Evolutionary conservation across 768 basidiomycete species (phyloP).

Genomic region (Amanita exitialis): DNA sequence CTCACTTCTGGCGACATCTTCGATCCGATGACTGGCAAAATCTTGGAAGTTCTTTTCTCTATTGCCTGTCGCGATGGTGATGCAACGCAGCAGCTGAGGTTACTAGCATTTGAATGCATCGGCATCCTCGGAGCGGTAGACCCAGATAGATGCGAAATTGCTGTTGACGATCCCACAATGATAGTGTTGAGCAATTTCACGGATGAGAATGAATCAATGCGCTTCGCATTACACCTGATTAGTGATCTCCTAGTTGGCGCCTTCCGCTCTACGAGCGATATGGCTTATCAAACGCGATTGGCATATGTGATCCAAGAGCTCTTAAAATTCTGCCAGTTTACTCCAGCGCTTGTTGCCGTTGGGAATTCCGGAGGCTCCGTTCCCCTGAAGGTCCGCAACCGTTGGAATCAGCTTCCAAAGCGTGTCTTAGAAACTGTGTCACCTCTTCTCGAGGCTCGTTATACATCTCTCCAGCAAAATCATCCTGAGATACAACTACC

Average conservation of each 20-base stretch:
- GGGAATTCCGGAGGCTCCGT: conserved; percentile 35
- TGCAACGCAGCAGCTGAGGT: conserved; percentile 51
- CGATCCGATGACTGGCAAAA: conserved; percentile 59
- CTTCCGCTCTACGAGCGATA: conserved; percentile 90
- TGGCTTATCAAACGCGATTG: conserved; percentile 80
- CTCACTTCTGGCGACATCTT: conserved; percentile 83
- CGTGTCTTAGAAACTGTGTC: conserved; percentile 80
- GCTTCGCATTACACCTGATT: conserved; percentile 83
- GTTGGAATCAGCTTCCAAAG: conserved; percentile 76
- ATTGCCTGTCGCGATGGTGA: conserved; percentile 77
- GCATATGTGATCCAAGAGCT: conserved; percentile 92
- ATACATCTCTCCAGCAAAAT: conserved; percentile 37
- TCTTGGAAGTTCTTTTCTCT: conserved; percentile 56
- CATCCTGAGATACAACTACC: conserved; percentile 44
- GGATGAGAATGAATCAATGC: conserved; percentile 64
- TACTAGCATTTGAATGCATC: conserved; percentile 81
- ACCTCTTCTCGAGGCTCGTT: conserved; percentile 69
- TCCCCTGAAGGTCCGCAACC: conserved; percentile 53
- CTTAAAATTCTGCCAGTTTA: conserved; percentile 79
- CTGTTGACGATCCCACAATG: conserved; percentile 46
- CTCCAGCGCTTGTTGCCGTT: conserved; percentile 55
- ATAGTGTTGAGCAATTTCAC: conserved; percentile 74
- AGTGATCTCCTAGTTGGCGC: conserved; percentile 78
- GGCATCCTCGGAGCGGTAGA: conserved; percentile 90
- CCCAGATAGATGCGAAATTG: conserved; percentile 81